Evolutionary conservation across 2,329 filamentous ascomycete genomes (phyloP).

Genomic region (Aspergillus sp.): DNA sequence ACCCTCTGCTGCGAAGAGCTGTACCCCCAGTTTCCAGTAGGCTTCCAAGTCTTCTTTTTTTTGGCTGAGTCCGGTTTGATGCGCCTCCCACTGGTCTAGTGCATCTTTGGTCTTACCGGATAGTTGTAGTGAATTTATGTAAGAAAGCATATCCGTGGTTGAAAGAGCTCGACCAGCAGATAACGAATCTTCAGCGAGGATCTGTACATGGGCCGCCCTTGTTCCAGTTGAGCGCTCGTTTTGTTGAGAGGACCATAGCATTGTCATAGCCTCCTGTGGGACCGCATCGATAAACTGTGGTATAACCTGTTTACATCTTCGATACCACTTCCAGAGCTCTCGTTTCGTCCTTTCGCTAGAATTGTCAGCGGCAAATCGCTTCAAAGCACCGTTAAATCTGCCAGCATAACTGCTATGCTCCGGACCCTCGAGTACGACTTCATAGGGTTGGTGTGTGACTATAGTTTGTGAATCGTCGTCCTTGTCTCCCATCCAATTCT

Average conservation of each 20-base stretch:
- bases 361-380: constrained; percentile 27
- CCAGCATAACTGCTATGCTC: constrained; percentile 40
- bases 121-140: constrained; percentile 67
- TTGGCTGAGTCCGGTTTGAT: constrained; percentile 53
- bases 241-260: constrained; percentile 62
- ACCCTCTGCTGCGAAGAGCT: constrained; percentile 49
- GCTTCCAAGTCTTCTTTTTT: constrained; percentile 38
- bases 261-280: constrained; percentile 61
- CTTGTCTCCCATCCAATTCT: constrained; percentile 32
- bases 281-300: constrained; percentile 54
- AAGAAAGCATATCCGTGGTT: constrained; percentile 61
- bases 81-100: constrained; percentile 63
- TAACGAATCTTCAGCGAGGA: constrained; percentile 66
- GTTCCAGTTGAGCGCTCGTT: constrained; percentile 46
- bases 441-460: constrained; percentile 24
- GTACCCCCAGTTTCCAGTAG: constrained; percentile 52
- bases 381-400: constrained; percentile 41
- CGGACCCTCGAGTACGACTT: constrained; percentile 33
- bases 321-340: constrained; percentile 52
- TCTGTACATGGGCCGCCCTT: constrained; percentile 60
- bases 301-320: constrained; percentile 49
- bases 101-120: constrained; percentile 61
- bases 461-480: constrained; percentile 18
- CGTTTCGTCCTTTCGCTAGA: constrained; percentile 31
- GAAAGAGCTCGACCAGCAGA: constrained; percentile 57